phyloP scores from a whole-genome alignment of 2,329 filamentous ascomycete genomes.

The Fusarium chuoi region DNA sequence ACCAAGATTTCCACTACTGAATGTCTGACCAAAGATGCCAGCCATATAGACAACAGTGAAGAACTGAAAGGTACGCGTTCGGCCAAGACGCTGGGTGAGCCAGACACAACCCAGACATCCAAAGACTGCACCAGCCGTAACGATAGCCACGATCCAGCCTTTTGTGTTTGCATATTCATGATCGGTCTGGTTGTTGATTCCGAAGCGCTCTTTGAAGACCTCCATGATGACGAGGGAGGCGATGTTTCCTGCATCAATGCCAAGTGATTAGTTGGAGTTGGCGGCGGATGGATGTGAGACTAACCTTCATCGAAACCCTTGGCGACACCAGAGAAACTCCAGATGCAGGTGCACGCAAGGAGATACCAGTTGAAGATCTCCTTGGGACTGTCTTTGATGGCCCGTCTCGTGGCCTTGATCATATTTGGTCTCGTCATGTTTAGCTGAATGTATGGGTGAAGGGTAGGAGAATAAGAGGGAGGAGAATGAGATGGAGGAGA shows the following conservation, averaged over 20 bases:
- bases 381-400: slow-evolving; percentile 39
- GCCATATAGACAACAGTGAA: slow-evolving; percentile 50
- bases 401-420: slow-evolving; percentile 42
- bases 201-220: slow-evolving; percentile 41
- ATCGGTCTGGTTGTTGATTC: slow-evolving; percentile 38
- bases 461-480: too few species aligned
- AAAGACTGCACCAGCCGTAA: slow-evolving; percentile 45
- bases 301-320: slow-evolving; percentile 47
- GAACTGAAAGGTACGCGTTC: slow-evolving; percentile 38
- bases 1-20: slow-evolving; percentile 42
- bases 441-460: too few species aligned
- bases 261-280: not conserved
- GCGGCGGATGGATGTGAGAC: fast-evolving
- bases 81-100: slow-evolving; percentile 40
- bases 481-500: not conserved
- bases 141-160: slow-evolving; percentile 48
- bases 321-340: slow-evolving; percentile 46
- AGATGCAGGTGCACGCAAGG: slow-evolving; percentile 40
- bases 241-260: slow-evolving; percentile 39
- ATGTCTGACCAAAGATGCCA: slow-evolving; percentile 48
- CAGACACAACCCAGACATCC: slow-evolving; percentile 44
- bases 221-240: slow-evolving; percentile 46
- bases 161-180: slow-evolving; percentile 44
- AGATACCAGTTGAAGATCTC: slow-evolving; percentile 48
- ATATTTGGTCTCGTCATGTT: slow-evolving; percentile 34